phyloP scores from a whole-genome alignment of 2,329 filamentous ascomycete genomes.

The Rutstroemia sp. region DNA sequence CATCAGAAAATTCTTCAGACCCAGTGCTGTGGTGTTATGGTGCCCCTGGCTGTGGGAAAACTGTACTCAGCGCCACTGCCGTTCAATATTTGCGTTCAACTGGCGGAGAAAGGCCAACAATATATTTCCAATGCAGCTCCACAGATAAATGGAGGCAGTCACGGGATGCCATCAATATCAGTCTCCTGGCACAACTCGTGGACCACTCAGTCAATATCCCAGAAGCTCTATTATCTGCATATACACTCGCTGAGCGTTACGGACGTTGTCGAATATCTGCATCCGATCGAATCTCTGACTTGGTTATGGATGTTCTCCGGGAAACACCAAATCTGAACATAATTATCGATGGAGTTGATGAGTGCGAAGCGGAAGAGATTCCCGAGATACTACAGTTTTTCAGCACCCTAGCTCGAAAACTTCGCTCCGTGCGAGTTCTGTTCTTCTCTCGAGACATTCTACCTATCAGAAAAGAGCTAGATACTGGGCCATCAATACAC shows the following conservation, averaged over 20 bases:
- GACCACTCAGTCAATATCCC: background rate
- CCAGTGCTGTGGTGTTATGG: constrained; percentile 8
- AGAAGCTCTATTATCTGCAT: constrained; percentile 1
- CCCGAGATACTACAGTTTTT: constrained; percentile 2
- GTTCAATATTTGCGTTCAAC: constrained; percentile 3
- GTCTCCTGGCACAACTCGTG: constrained; percentile 2
- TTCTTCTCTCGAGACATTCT: constrained; percentile 7
- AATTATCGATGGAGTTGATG: constrained; percentile 6
- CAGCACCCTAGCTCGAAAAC: background rate
- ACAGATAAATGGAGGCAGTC: constrained; percentile 3
- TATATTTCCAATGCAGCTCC: constrained; percentile 7
- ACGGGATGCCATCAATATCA: constrained; percentile 3
- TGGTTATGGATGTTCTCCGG: background rate
- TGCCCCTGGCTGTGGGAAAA: constrained; percentile 5
- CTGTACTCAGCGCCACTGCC: constrained; percentile 3
- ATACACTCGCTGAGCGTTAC: constrained; percentile 2
- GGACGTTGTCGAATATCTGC: constrained; percentile 6
- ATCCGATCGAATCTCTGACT: background rate
- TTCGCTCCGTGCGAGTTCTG: background rate
- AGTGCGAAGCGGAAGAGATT: constrained; percentile 5
- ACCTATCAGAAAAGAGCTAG: constrained; percentile 3
- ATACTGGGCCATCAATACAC: background rate
- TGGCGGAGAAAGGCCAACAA: background rate
- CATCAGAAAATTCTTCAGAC: background rate
- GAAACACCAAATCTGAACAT: background rate